Conservation (phyloP, 768 basidiomycete genomes). For the Cytidiella melzeri region DNA sequence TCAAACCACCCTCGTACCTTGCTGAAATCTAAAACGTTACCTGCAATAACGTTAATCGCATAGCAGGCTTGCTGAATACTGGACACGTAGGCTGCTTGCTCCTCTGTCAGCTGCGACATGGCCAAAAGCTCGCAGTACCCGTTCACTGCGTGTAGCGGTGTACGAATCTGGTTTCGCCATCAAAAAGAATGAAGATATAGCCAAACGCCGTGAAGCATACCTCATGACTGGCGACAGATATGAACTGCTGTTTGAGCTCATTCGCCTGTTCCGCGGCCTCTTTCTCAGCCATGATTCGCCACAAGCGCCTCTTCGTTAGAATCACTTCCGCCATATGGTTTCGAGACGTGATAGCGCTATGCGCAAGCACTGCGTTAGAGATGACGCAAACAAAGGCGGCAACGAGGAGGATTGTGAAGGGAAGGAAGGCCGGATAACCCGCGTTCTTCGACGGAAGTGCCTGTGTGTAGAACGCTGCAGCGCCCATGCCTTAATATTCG, state of each 20-base stretch:
- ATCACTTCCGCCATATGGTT: constrained; percentile 26
- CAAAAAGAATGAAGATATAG: no score
- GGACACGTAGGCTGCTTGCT: constrained; percentile 21
- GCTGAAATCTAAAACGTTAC: constrained; percentile 26
- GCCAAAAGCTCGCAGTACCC: constrained; percentile 24
- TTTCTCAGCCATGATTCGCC: constrained; percentile 28
- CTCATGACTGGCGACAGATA: constrained; percentile 25
- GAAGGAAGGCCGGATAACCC: constrained; percentile 22
- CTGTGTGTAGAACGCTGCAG: constrained; percentile 23
- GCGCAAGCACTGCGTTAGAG: constrained; percentile 22
- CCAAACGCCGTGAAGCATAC: no score
- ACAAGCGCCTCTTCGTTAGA: constrained; percentile 21
- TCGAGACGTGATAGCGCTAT: constrained; percentile 21
- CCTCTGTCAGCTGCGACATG: constrained; percentile 20
- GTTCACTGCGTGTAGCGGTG: constrained; percentile 25
- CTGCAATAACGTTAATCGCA: constrained; percentile 26
- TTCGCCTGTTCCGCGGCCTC: constrained; percentile 26
- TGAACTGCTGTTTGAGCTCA: constrained; percentile 27
- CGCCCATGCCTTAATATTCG: constrained; percentile 21
- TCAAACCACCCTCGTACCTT: constrained; percentile 16
- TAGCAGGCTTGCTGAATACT: constrained; percentile 27
- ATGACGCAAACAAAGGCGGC: constrained; percentile 22
- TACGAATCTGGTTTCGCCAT: constrained; percentile 23
- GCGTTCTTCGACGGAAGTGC: constrained; percentile 15
- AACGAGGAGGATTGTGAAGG: constrained; percentile 17